Base-by-base conservation (phyloP, 2,329 filamentous ascomycete species). In the Cladosporium sp. region DNA sequence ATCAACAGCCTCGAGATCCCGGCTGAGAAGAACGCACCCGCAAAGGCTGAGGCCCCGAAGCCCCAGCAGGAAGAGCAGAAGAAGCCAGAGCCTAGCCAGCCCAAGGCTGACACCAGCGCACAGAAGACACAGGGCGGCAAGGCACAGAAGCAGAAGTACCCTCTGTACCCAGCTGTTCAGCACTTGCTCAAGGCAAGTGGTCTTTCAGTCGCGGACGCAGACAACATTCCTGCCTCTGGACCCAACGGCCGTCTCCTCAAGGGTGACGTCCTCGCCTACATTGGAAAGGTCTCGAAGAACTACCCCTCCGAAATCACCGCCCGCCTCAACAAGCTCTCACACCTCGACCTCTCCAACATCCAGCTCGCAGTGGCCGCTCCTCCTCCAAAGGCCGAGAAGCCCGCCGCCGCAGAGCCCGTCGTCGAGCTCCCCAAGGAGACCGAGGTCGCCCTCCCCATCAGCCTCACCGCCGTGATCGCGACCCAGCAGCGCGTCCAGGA, bases 301-400 rank as follows among this genome's bases (percentile, higher is more conserved):
- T 90, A 92, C 71, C 91, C 94, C 1, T 85, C 87, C 26, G 83
- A 88, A 68, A 85, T 93, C 72, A 90, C 91, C 65, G 82, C 86
- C 66, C 88, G 87, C 62, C 89, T 96, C 75, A 84, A 87, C 67
- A 90, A 92, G 78, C 87, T 95, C 59, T 83, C 87, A 51, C 92
- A 96, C 78, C 88, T 99, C 63, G 94, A 99, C 78, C 87, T 99
- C 28, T 95, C 91, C 83, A 97, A 98, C 83, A 94, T 98, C 83
- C 96, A 96, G 83, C 81, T 94, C 67, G 90, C 89, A 58, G 67
- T 71, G 44, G 61, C 67, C 14, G 66, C 70, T 21, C 73, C 79
- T 28, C 77, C 80, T 63, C 77, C 77, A 70, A 72, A 77, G 64
- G 70, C 77, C 10, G 82, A 83, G 75, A 84, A 85, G 76, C 74